Base-by-base conservation (phyloP, 805 yeast genomes). In the Myxozyma neglecta region DNA sequence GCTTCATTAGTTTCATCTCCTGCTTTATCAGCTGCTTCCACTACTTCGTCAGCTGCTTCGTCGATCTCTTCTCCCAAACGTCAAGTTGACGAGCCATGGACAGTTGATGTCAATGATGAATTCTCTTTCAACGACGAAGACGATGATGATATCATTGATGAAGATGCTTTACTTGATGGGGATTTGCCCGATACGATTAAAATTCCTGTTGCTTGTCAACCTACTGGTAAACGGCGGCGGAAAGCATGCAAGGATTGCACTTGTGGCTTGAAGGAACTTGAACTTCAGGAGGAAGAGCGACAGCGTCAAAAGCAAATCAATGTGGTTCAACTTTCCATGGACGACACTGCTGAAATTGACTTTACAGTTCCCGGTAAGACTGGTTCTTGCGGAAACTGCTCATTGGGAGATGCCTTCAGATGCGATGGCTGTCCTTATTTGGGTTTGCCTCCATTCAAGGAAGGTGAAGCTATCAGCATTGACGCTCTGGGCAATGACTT, bases 161-260 rank as follows among this genome's bases (percentile, higher is more conserved):
- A 85, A 65, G 81, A 83, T 65, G 84, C 82, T n/a, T 75, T 83
- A 35, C 72, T 84, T 43, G 74, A 69, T 14, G 84, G 79, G 56
- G 76, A 73, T 18, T 77, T 73, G 14, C 76, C 70, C 56, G 74
- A 62, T 42, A 66, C 68, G 29, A 68, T 65, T 70, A 77, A 57
- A 59, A 24, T 73, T 44, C 75, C 67, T 6, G 36, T 39, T 14
- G 55, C 62, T 18, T 64, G 67, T 46, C 66, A 50, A 18, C 63
- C 66, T 6, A 24, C 47, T 13, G 63, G 63, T 20, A 64, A 64
- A 54, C 66, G 67, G 76, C 82, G 96, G 73, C 85, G 93, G 78
- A 90, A 86, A 76, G 99, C 99, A 0, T 94, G 99, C 79, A 94
- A 92, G 76, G 97, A 94, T 76, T 94, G 99, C 76, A 88, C 97